Evolutionary conservation across 345 rosid genomes (phyloP).

Genomic region (Gossypium arboreum): DNA sequence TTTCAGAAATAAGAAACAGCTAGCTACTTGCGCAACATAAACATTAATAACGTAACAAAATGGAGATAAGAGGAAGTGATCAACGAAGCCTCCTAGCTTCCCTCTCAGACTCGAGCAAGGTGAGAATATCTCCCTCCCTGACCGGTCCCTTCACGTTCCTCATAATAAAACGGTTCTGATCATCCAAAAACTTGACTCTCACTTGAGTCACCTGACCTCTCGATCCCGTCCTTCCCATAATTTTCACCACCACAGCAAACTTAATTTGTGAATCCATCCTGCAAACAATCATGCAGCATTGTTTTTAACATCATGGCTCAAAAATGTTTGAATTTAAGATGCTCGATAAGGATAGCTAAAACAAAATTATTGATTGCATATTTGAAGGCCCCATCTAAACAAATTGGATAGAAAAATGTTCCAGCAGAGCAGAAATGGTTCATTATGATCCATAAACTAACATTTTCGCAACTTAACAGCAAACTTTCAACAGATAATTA

Average conservation of each 20-base stretch:
- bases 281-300: background rate
- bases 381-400: background rate
- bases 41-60: background rate
- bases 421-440: background rate
- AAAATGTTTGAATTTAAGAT: background rate
- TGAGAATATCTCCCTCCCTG: constrained; percentile 2
- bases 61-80: background rate
- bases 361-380: background rate
- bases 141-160: background rate
- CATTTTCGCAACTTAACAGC: background rate
- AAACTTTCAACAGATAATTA: background rate
- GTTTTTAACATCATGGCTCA: background rate
- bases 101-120: background rate
- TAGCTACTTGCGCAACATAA: background rate
- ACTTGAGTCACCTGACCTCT: constrained; percentile 4
- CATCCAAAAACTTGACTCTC: constrained; percentile 4
- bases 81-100: constrained; percentile 6
- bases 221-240: background rate
- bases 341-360: background rate
- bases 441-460: background rate
- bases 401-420: background rate
- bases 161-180: background rate
- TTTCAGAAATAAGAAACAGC: background rate
- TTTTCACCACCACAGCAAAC: constrained; percentile 5
- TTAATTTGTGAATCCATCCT: background rate